These are phyloP conservation scores for Penicillium desertorum DNA, from an alignment of 495 filamentous ascomycete species.

Conservation along the genomic window DNA sequence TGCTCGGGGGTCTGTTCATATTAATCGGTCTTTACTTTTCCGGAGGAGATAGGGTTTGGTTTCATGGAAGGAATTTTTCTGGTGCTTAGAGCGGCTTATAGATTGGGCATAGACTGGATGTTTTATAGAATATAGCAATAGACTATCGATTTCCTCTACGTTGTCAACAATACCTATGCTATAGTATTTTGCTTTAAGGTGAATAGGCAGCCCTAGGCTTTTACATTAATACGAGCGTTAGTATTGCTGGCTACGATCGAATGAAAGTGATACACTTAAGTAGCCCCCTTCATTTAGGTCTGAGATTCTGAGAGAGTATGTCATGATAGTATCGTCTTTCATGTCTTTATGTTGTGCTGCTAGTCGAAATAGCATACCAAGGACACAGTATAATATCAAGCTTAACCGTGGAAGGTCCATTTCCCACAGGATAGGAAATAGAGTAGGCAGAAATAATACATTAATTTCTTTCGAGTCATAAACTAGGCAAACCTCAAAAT, in stretches of 20 bases:
- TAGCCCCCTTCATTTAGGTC: background rate
- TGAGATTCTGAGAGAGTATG: background rate
- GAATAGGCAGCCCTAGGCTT: background rate
- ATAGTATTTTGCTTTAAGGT: background rate
- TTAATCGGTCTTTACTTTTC: slow-evolving; percentile 4
- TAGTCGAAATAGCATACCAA: background rate
- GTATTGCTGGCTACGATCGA: background rate
- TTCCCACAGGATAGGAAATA: background rate
- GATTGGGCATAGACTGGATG: background rate
- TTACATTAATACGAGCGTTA: background rate
- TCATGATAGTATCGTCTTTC: background rate
- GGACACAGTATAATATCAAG: background rate
- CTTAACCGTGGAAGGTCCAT: background rate
- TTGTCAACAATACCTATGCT: background rate
- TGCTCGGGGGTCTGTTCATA: background rate
- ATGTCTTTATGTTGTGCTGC: background rate
- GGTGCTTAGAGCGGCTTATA: background rate
- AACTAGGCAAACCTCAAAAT: background rate
- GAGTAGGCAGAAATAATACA: background rate
- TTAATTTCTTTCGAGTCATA: background rate
- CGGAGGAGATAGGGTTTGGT: background rate
- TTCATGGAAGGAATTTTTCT: background rate
- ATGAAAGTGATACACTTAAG: background rate
- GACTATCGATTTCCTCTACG: background rate
- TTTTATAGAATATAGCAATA: background rate